Conservation (phyloP, 768 basidiomycete species). For the Kwoniella bestiolae region DNA sequence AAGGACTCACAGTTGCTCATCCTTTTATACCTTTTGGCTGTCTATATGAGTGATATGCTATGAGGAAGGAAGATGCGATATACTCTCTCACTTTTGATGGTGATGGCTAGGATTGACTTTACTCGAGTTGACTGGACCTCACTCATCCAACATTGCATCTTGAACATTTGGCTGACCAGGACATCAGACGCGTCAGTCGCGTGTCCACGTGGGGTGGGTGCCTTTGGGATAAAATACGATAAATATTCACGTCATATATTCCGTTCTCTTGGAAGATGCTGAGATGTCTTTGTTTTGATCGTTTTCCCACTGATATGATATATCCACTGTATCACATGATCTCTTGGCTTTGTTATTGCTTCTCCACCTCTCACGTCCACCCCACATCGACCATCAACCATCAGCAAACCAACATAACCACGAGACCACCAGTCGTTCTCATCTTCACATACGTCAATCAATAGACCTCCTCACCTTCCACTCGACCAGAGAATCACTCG, state of each 20-base stretch:
- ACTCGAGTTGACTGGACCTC: constrained; percentile 22
- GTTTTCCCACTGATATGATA: no score
- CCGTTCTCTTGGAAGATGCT: background rate
- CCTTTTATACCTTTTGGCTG: background rate
- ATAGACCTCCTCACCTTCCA: background rate
- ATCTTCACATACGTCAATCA: background rate
- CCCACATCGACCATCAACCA: background rate
- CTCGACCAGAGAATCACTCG: background rate
- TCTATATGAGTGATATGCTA: background rate
- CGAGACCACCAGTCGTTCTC: no score
- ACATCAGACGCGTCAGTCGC: constrained; percentile 12
- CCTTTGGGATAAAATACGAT: constrained; percentile 12
- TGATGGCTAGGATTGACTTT: background rate
- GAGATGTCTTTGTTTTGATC: no score
- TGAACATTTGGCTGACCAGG: background rate
- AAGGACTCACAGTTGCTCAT: constrained; percentile 23
- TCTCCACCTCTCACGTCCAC: constrained; percentile 28
- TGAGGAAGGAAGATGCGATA: background rate
- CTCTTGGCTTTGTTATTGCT: constrained; percentile 3
- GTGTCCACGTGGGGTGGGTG: constrained; percentile 15
- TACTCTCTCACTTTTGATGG: background rate
- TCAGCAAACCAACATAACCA: constrained; percentile 4
- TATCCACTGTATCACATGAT: background rate
- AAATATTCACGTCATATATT: background rate
- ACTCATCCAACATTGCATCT: constrained; percentile 12